Evolutionary conservation across 148 eudicot genomes (phyloP).

Genomic region (Chenopodium quinoa): DNA sequence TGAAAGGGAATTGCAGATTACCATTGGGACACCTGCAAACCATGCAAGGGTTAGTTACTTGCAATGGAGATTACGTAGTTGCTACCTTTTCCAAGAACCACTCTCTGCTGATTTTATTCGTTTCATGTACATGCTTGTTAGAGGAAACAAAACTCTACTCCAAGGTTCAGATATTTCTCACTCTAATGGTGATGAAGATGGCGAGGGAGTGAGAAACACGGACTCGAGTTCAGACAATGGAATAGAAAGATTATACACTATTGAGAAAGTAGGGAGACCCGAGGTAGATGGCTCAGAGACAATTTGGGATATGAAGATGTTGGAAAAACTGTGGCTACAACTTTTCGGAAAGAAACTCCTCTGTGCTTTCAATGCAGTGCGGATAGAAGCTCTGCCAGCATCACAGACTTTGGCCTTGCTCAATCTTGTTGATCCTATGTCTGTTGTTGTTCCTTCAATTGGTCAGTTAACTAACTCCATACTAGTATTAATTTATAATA

Average conservation of each 20-base stretch:
- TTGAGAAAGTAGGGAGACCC: slow-evolving; percentile 43
- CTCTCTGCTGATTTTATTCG: slow-evolving; percentile 69
- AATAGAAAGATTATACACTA: slow-evolving; percentile 45
- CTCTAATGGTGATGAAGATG: slow-evolving; percentile 65
- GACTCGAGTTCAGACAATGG: slow-evolving; percentile 57
- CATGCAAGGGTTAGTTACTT: slow-evolving; percentile 57
- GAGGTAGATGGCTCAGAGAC: slow-evolving; percentile 62
- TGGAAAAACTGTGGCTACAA: slow-evolving; percentile 72
- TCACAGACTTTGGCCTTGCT: slow-evolving; percentile 76
- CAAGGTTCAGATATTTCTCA: slow-evolving; percentile 63
- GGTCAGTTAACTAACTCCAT: slow-evolving; percentile 34
- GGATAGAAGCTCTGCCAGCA: slow-evolving; percentile 66
- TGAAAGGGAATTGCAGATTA: slow-evolving; percentile 71
- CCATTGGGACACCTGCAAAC: slow-evolving; percentile 65
- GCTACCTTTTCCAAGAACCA: slow-evolving; percentile 82
- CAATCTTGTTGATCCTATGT: slow-evolving; percentile 82
- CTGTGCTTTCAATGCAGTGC: slow-evolving; percentile 89
- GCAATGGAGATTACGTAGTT: slow-evolving; percentile 78
- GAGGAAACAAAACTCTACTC: slow-evolving; percentile 79
- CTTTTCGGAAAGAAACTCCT: slow-evolving; percentile 81
- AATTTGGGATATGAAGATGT: slow-evolving; percentile 70
- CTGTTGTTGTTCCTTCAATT: slow-evolving; percentile 70
- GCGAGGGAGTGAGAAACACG: slow-evolving; percentile 69
- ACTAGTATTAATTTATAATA: slow-evolving; percentile 12
- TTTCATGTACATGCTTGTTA: slow-evolving; percentile 82